phyloP scores from a whole-genome alignment of 352 stramenopile species.

The Globisporangium polare region DNA sequence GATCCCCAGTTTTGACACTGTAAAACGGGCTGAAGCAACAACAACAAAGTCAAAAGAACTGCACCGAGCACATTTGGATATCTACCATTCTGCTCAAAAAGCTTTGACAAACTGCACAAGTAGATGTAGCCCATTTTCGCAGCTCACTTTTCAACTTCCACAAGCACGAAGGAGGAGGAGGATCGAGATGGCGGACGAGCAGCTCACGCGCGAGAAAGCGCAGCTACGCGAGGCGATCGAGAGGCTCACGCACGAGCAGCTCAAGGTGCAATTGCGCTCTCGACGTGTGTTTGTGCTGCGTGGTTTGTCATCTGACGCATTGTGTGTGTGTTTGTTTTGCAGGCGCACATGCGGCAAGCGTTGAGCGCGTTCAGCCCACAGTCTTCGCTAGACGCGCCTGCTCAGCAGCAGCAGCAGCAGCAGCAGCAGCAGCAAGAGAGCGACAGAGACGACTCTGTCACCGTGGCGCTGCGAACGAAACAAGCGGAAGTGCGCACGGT shows the following conservation, averaged over 20 bases:
- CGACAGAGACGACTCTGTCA: slow-evolving; percentile 45
- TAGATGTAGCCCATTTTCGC: background rate
- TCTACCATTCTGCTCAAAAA: background rate
- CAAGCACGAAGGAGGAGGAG: background rate
- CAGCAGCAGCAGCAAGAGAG: slow-evolving; percentile 5
- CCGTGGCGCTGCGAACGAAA: slow-evolving; percentile 38
- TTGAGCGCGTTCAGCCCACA: slow-evolving; percentile 38
- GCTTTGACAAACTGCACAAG: background rate
- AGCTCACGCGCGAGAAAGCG: slow-evolving; percentile 25
- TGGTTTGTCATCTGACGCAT: background rate
- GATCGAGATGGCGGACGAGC: slow-evolving; percentile 3
- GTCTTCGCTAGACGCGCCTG: background rate
- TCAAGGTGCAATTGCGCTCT: slow-evolving; percentile 26
- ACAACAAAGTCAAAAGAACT: background rate
- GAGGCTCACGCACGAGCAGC: slow-evolving; percentile 19
- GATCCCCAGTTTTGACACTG: background rate
- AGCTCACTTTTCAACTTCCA: background rate
- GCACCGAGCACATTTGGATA: background rate
- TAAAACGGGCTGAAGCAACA: background rate
- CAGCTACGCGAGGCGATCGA: slow-evolving; percentile 36
- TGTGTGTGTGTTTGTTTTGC: background rate
- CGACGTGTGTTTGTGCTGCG: background rate
- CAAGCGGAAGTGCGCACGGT: slow-evolving; percentile 37
- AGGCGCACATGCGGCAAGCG: slow-evolving; percentile 75
- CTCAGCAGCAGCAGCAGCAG: slow-evolving; percentile 7